phyloP scores from a whole-genome alignment of 805 yeast genomes.

The Candida corydali region DNA sequence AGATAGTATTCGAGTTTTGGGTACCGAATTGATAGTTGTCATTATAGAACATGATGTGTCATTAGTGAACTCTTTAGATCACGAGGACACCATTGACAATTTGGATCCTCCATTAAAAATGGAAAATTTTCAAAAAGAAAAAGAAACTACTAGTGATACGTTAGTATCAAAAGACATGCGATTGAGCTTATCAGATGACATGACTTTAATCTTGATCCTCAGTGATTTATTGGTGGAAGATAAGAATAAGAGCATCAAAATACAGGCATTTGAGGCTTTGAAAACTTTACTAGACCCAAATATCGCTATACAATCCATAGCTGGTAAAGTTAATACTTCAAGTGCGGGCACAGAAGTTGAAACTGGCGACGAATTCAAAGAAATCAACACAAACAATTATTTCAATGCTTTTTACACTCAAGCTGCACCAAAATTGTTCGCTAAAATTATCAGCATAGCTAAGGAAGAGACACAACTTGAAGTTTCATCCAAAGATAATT shows the following conservation, averaged over 20 bases:
- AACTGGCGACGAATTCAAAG: constrained; percentile 19
- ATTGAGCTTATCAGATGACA: constrained; percentile 46
- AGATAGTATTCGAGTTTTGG: constrained; percentile 54
- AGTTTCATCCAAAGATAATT: constrained; percentile 27
- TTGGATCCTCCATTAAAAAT: constrained; percentile 22
- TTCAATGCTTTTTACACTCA: constrained; percentile 57
- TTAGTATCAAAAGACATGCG: constrained; percentile 12
- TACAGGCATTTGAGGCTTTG: constrained; percentile 82
- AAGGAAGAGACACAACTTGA: constrained; percentile 9
- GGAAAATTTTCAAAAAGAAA: constrained; percentile 1
- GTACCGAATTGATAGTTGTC: constrained; percentile 75
- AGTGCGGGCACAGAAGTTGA: constrained; percentile 2
- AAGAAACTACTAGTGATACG: constrained; percentile 9
- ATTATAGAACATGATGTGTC: constrained; percentile 81
- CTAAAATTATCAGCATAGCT: constrained; percentile 39
- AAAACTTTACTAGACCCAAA: constrained; percentile 66
- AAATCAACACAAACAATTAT: constrained; percentile 40
- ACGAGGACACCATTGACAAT: constrained; percentile 27
- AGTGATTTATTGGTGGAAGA: constrained; percentile 61
- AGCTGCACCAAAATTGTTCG: constrained; percentile 58
- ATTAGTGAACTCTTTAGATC: constrained; percentile 42
- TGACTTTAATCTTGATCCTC: constrained; percentile 53
- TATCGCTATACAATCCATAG: constrained; percentile 22
- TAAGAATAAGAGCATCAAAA: constrained; percentile 64
- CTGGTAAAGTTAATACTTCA: background rate